Base-by-base conservation (phyloP, 2,329 filamentous ascomycete genomes). In the Leptosphaerulina australis region DNA sequence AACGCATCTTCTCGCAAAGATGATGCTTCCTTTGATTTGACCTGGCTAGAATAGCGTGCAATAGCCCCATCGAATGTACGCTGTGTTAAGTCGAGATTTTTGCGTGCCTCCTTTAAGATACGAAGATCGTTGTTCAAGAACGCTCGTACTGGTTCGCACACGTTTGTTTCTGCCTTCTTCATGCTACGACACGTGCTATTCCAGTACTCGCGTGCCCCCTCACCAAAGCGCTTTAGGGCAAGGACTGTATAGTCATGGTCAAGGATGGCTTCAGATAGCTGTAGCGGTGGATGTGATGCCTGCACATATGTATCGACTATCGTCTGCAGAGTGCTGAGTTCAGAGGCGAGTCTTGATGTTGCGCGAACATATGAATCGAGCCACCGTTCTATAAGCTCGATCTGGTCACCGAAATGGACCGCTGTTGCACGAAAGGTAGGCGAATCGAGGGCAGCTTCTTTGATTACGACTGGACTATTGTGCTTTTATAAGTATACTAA, bases 231-330 rank as follows among this genome's bases (percentile, higher is more conserved):
- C 73, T 88, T 90, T 72, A 97, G 83, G 12, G 92, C 91, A 54
- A 96, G 79, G 37, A 96, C 80, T 0, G 92, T 94, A 73, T 97
- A 97, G 75, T 99, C 94, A 75, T 96, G 91, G 70, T 99, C 94
- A 67, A 99, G 81, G 44, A 93, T 83, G 44, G 88, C 88, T 73
- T 97, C 92, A 52, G 88, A 90, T 47, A 91, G 80, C 46, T 86
- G 83, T 17, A 83, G 73, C 4, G 88, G 87, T 20, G 90, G 90
- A n/a, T 87, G 82, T 22, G 90, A 87, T 59, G 88, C 87, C 53
- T 84, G 78, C 14, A 97, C 79, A 68, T 94, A 94, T 45, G 78
- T 79, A 70, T 88, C 88, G 64, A 97, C 86, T 8, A 88, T 83
- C 47, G 87, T 84, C 69, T 99, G 94, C 58, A 99, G 82, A 2